Conservation (phyloP, 2,329 filamentous ascomycete species). For the Fusarium solani-melongenae region DNA sequence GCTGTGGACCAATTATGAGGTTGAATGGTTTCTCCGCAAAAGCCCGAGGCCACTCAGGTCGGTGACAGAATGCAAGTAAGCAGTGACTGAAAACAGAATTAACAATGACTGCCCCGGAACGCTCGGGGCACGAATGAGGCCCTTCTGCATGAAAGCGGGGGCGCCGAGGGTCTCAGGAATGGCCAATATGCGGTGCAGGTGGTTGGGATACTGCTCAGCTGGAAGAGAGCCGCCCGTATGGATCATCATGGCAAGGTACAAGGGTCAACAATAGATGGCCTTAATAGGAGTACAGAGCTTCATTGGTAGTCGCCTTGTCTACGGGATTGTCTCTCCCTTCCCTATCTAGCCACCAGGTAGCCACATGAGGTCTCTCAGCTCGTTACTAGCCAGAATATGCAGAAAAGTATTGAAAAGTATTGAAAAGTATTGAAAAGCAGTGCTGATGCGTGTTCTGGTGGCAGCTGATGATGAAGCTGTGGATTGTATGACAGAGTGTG, state of each 20-base stretch:
- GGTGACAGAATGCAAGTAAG: neutral
- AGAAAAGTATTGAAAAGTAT: neutral
- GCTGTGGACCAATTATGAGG: neutral
- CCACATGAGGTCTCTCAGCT: neutral
- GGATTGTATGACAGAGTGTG: neutral
- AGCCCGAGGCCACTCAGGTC: too few species aligned
- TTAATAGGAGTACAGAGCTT: neutral
- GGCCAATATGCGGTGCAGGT: neutral
- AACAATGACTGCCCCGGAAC: neutral
- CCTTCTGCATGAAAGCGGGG: neutral
- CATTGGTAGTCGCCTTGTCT: neutral
- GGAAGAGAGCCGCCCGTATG: neutral
- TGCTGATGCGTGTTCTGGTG: neutral
- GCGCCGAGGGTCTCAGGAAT: neutral
- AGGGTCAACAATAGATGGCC: neutral
- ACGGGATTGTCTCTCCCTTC: neutral
- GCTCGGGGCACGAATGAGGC: neutral
- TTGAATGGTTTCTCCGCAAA: neutral
- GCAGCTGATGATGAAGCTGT: neutral
- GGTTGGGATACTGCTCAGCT: neutral
- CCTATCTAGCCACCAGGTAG: neutral
- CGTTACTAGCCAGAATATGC: neutral
- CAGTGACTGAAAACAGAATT: neutral
- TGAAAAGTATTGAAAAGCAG: too few species aligned
- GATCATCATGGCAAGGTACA: neutral